A percentile compares a stretch with the other conserved stretches of the same genome.
Conservation (phyloP, 1,139 yeast genomes). For the Protomyces macrosporus region DNA sequence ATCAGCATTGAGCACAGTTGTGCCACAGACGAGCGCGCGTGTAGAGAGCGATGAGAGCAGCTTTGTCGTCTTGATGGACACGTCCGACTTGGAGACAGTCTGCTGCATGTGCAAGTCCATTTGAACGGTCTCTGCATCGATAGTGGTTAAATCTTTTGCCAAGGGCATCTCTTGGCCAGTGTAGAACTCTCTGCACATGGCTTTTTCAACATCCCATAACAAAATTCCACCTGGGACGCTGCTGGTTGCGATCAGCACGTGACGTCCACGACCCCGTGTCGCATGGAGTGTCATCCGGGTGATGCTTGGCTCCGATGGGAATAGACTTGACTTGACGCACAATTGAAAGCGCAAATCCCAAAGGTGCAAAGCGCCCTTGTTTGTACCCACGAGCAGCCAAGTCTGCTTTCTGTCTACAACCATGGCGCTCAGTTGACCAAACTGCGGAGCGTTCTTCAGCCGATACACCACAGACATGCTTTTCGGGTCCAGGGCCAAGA, state of each 20-base stretch:
- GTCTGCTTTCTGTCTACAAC: slow-evolving; percentile 50
- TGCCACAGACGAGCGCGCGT: slow-evolving; percentile 25
- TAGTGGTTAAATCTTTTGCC: not conserved
- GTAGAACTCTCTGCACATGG: slow-evolving; percentile 27
- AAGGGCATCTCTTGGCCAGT: not conserved
- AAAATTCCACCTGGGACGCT: slow-evolving; percentile 53
- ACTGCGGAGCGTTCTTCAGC: slow-evolving; percentile 54
- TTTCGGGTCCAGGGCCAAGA: slow-evolving; percentile 57
- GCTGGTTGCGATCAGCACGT: slow-evolving; percentile 62
- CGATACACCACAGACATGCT: slow-evolving; percentile 48
- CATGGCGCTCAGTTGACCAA: slow-evolving; percentile 63
- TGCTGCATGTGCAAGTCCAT: not conserved
- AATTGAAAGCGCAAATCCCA: slow-evolving; percentile 77
- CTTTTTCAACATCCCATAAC: slow-evolving; percentile 65
- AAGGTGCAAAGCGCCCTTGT: slow-evolving; percentile 62
- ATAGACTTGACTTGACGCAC: slow-evolving; percentile 49
- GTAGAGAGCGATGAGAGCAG: not conserved
- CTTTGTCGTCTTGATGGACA: not conserved
- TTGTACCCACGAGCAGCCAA: slow-evolving; percentile 73
- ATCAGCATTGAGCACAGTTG: slow-evolving; percentile 32
- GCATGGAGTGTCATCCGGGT: slow-evolving; percentile 47
- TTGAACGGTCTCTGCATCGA: slow-evolving; percentile 7
- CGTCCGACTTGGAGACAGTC: not conserved
- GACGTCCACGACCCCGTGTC: slow-evolving; percentile 40
- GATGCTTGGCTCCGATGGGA: slow-evolving; percentile 41